Percentiles rank a stretch among this genome's conserved stretches.
phyloP scores from a whole-genome alignment of 2,329 filamentous ascomycete species.

The Colletotrichum sp. region DNA sequence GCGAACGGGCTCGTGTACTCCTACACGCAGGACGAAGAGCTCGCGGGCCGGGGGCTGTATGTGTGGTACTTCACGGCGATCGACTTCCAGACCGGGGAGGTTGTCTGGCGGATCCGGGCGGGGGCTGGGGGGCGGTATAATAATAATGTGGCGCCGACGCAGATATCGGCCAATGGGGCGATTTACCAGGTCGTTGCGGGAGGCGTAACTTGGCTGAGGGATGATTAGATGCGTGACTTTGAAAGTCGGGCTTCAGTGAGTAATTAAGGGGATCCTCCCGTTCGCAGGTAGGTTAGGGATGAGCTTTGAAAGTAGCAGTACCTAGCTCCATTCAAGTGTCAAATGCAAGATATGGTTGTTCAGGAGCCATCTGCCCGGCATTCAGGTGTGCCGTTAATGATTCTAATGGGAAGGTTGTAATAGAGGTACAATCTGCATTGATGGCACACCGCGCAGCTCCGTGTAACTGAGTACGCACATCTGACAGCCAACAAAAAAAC shows the following conservation, averaged over 20 bases:
- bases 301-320: neutral
- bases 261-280: accelerated
- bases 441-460: neutral
- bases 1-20: neutral
- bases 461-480: neutral
- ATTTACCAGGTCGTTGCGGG: neutral
- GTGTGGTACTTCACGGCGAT: neutral
- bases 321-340: accelerated
- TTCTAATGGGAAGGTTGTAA: neutral
- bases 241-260: neutral
- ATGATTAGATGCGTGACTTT: neutral
- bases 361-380: neutral
- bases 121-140: neutral
- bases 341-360: neutral
- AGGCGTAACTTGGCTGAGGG: neutral
- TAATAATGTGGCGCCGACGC: neutral
- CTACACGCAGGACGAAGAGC: neutral
- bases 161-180: neutral
- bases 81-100: neutral
- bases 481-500: neutral
- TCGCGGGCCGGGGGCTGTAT: neutral
- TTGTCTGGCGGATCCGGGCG: neutral
- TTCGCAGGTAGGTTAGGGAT: neutral
- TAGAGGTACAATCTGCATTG: neutral
- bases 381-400: neutral